Percentiles rank a stretch among this genome's conserved stretches.
Evolutionary conservation across 2,329 filamentous ascomycete genomes (phyloP).

Genomic region (Ceratocystis alfenasii): DNA sequence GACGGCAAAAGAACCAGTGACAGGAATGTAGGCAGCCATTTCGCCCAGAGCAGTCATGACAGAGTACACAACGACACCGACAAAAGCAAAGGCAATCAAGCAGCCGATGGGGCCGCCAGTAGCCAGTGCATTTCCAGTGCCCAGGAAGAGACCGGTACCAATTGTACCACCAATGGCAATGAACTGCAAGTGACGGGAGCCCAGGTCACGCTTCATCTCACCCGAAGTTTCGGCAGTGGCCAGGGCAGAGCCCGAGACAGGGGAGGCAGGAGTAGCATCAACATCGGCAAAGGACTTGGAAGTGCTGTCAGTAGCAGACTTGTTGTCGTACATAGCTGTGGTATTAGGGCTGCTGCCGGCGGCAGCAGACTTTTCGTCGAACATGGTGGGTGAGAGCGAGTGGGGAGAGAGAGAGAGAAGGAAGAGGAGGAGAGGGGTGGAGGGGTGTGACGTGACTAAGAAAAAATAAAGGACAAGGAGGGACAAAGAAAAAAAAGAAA

Average conservation of each 20-base stretch:
- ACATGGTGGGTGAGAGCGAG: background rate
- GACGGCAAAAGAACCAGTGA: constrained; percentile 62
- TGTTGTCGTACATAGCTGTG: constrained; percentile 7
- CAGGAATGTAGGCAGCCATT: constrained; percentile 67
- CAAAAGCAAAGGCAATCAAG: constrained; percentile 55
- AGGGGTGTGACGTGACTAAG: background rate
- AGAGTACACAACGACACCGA: constrained; percentile 61
- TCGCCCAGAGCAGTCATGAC: constrained; percentile 61
- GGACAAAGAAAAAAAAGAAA: background rate
- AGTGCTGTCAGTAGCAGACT: constrained; percentile 10
- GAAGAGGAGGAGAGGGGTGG: background rate
- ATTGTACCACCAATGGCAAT: constrained; percentile 50
- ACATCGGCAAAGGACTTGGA: constrained; percentile 11
- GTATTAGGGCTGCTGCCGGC: background rate
- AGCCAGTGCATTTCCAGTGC: constrained; percentile 50
- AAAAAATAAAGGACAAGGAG: constrained; percentile 2
- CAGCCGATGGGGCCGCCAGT: constrained; percentile 53
- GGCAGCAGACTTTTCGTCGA: constrained; percentile 8
- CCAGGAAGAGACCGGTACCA: constrained; percentile 61
- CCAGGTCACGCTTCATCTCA: constrained; percentile 28
- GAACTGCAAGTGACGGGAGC: constrained; percentile 37
- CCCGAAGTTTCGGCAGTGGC: background rate
- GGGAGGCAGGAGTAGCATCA: background rate
- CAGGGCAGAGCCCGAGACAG: background rate
- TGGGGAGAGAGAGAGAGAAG: background rate